Conservation (phyloP, 192 early-diverging fungal genomes). For the Coemansia interrupta region DNA sequence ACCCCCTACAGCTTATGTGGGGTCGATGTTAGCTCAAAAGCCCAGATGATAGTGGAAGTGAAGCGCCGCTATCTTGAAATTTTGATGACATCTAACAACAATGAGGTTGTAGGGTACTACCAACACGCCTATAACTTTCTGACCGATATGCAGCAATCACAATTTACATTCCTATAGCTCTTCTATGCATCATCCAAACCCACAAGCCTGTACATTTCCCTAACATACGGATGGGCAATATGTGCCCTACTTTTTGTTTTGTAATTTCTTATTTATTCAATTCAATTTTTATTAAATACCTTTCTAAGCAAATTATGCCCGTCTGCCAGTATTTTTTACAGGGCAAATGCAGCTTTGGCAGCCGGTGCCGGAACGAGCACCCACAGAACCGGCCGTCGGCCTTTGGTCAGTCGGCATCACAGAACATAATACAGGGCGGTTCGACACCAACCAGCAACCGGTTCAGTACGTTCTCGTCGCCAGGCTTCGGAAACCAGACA, state of each 20-base stretch:
- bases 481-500: neutral
- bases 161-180: too few relatives aligned
- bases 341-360: slow-evolving; percentile 59
- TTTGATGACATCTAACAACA: too few relatives aligned
- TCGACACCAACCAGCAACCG: slow-evolving; percentile 10
- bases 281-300: neutral
- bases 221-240: too few relatives aligned
- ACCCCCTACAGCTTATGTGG: too few relatives aligned
- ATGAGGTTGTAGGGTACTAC: too few relatives aligned
- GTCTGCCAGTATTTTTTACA: slow-evolving; percentile 56
- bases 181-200: too few relatives aligned
- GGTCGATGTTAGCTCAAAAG: too few relatives aligned
- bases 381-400: slow-evolving; percentile 37
- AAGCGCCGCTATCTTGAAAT: too few relatives aligned
- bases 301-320: slow-evolving; percentile 9
- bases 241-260: neutral
- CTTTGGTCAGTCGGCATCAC: slow-evolving; percentile 47
- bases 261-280: neutral
- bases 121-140: too few relatives aligned
- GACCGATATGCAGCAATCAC: too few relatives aligned
- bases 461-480: slow-evolving; percentile 11
- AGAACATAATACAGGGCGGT: slow-evolving; percentile 42
- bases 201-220: too few relatives aligned
- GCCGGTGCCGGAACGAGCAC: slow-evolving; percentile 59
- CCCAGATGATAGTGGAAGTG: too few relatives aligned